Evolutionary conservation across 129 eudicot species (phyloP), one percentile per base, ranked within the genome.

Genomic region (Pseudognaphalium luteoalbum): DNA sequence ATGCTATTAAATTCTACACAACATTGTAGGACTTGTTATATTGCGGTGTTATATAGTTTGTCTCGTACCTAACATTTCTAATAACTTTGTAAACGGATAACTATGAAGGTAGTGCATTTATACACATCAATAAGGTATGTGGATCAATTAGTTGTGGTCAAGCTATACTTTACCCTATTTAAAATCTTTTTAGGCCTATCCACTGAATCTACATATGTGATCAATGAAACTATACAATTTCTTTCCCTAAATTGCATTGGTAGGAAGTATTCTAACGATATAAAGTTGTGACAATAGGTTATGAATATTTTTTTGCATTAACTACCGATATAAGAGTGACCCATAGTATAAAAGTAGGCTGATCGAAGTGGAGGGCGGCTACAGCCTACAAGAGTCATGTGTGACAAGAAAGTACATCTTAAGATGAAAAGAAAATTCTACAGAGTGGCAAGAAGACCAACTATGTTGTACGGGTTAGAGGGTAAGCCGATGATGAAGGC

Each of bases 301-400:
- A 5, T 32, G 75, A 57, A 32, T 70, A 39, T 33, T 39, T 56
- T 57, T 67, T 22, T 56, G 15, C 33, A 77, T 77, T 42, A 20
- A 28, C 32, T 11, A 41, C 58, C 15, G n/a, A 11, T 44, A 11
- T 12, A 10, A 1, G 52, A 11, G 16, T 14, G 17, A 47, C 54
- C 6, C 17, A 3, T 6, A n/a, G 0, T 14, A 47, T 11, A 3
- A 47, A 47, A 47, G 54, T 47, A 47, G n/a, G 54, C 4, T 47
- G 57, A 19, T 19, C 29, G 29, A 57, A 21, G 11, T 57, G 28
- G 62, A 57, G 14, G 28, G 29, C 22, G 1, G 12, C 14, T 6
- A 6, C 0, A 57, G 1, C 4, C 14, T 6, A 6, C 0, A 57
- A 2, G 22, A 54, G 9, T 54, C 19, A 5, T 54, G 21, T 17